These are phyloP conservation scores for Sporopachydermia lactativora DNA, from an alignment of 805 yeast genomes.

Conservation along the genomic window DNA sequence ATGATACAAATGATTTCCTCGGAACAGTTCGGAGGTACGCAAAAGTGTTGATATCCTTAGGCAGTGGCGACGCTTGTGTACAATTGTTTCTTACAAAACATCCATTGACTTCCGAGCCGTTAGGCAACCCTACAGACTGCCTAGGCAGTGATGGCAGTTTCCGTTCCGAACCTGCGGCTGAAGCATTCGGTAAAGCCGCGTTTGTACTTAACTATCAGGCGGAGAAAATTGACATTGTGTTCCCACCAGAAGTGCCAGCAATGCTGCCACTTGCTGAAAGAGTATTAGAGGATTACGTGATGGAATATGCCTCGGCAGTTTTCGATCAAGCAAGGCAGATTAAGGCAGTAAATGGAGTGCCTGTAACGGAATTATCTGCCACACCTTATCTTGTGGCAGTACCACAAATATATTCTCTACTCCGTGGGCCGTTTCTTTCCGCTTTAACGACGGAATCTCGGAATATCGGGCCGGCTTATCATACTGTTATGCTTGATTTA, in stretches of 20 bases:
- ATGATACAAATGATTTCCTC: constrained; percentile 30
- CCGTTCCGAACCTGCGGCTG: constrained; percentile 1
- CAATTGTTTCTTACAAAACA: constrained; percentile 17
- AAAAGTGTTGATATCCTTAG: constrained; percentile 18
- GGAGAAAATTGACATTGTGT: constrained; percentile 26
- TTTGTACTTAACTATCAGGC: constrained; percentile 23
- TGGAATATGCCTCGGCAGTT: constrained; percentile 13
- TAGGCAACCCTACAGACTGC: constrained; percentile 2
- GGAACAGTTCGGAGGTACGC: constrained; percentile 21
- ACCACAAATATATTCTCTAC: constrained; percentile 21
- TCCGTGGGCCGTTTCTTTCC: not conserved
- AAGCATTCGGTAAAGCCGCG: constrained; percentile 5
- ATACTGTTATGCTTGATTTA: constrained; percentile 10
- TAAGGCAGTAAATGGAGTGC: constrained; percentile 5
- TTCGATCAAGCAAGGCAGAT: constrained; percentile 8
- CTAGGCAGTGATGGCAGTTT: constrained; percentile 3
- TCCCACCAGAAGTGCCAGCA: constrained; percentile 31
- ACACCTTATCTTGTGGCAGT: constrained; percentile 22
- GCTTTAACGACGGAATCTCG: constrained; percentile 17
- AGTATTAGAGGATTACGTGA: constrained; percentile 20
- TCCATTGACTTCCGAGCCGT: constrained; percentile 8
- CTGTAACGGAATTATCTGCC: constrained; percentile 2
- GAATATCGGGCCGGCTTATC: constrained; percentile 26
- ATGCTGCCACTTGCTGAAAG: constrained; percentile 34
- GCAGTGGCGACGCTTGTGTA: constrained; percentile 20